Conservation (phyloP, 2,329 filamentous ascomycete species). For the Calonectria pseudoreteaudii region DNA sequence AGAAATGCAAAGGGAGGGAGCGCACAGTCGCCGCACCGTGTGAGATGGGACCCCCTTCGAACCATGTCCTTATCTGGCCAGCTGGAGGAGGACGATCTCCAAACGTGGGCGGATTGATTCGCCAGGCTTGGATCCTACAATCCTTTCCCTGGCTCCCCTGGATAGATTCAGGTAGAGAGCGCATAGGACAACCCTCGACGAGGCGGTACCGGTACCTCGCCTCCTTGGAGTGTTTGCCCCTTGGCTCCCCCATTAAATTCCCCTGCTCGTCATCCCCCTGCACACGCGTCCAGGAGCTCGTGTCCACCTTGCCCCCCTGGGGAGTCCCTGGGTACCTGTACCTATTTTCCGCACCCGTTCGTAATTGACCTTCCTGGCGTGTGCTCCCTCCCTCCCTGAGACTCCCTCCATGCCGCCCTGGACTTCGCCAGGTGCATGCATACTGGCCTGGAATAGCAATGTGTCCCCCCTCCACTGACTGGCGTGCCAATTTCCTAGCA, state of each 20-base stretch:
- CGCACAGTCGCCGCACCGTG: conserved; percentile 8
- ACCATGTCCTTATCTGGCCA: conserved; percentile 34
- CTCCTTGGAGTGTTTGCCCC: conserved; percentile 16
- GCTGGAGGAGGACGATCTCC: conserved; percentile 35
- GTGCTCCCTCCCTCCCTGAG: conserved; percentile 4
- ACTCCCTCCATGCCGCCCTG: conserved; percentile 6
- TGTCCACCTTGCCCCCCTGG: conserved; percentile 19
- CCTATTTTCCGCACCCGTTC: conserved; percentile 21
- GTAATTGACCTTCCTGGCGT: conserved; percentile 6
- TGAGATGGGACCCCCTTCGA: background rate
- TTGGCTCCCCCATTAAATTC: conserved; percentile 24
- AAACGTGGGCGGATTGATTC: conserved; percentile 52
- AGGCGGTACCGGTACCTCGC: conserved; percentile 18
- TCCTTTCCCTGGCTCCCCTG: conserved; percentile 34
- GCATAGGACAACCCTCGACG: background rate
- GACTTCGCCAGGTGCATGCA: background rate
- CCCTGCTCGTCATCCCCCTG: conserved; percentile 28
- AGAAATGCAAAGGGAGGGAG: background rate
- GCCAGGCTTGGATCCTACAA: conserved; percentile 37
- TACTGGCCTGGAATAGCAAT: conserved; percentile 10
- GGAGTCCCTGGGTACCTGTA: conserved; percentile 30
- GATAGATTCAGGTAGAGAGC: conserved; percentile 32
- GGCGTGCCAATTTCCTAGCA: conserved; percentile 44
- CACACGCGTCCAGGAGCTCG: conserved; percentile 39
- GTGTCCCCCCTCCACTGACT: conserved; percentile 31